Evolutionary conservation across 2,329 filamentous ascomycete species (phyloP).

Genomic region (Verticillium tricorpus): DNA sequence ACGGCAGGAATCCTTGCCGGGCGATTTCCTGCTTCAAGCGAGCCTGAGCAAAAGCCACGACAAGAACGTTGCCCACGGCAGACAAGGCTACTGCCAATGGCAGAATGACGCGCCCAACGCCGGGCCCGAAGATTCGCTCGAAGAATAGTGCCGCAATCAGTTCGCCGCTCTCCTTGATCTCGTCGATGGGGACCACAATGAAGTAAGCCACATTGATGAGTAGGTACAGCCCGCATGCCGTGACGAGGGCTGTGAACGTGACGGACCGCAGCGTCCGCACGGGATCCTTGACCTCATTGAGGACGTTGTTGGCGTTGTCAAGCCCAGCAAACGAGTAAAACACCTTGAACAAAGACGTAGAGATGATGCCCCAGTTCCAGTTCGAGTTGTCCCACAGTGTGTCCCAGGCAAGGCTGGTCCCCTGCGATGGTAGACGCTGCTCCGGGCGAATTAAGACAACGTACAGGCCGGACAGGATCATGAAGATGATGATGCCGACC

Average conservation of each 20-base stretch:
- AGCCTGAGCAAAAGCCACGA: slow-evolving; percentile 64
- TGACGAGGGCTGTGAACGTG: slow-evolving; percentile 53
- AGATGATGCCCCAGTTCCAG: slow-evolving; percentile 65
- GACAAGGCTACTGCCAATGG: slow-evolving; percentile 63
- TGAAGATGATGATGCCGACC: slow-evolving; percentile 54
- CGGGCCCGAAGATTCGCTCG: slow-evolving; percentile 55
- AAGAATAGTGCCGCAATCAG: slow-evolving; percentile 67
- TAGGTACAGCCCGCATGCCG: slow-evolving; percentile 60
- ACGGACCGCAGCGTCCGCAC: slow-evolving; percentile 61
- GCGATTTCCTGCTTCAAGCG: slow-evolving; percentile 70
- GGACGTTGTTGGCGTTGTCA: slow-evolving; percentile 64
- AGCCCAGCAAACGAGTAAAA: slow-evolving; percentile 66
- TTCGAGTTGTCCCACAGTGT: slow-evolving; percentile 59
- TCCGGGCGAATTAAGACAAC: slow-evolving; percentile 44
- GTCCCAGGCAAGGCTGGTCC: slow-evolving; percentile 35
- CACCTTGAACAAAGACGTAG: slow-evolving; percentile 63
- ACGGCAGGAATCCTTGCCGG: slow-evolving; percentile 66
- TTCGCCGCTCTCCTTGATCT: slow-evolving; percentile 63
- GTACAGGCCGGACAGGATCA: slow-evolving; percentile 56
- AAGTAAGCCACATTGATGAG: slow-evolving; percentile 61
- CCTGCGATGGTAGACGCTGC: slow-evolving; percentile 5
- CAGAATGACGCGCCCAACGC: slow-evolving; percentile 52
- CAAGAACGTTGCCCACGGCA: slow-evolving; percentile 68
- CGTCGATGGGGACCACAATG: slow-evolving; percentile 60
- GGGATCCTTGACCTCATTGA: slow-evolving; percentile 67